Base-by-base conservation (phyloP, 2,329 filamentous ascomycete genomes). In the Fusarium tupiense region DNA sequence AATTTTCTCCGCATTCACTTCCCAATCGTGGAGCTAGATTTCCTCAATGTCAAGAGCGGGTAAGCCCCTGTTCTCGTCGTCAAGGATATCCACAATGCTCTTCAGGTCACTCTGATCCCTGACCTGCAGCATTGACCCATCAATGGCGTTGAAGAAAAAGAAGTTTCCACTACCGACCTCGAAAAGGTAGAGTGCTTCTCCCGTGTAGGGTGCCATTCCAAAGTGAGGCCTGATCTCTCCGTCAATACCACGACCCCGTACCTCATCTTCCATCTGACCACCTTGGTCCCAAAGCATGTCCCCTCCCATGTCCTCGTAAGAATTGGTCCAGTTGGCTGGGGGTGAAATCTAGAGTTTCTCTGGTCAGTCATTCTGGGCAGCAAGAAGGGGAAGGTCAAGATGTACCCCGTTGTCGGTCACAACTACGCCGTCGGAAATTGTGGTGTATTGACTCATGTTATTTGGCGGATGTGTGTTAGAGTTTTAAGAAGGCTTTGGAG, bases 401-500 rank as follows among this genome's bases (percentile, higher is more conserved):
- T 24, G 12, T 52, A 52, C 49, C 12, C 49, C 49, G 2, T 52
- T 52, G n/a, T 52, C 31, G n/a, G 49, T 35, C 8, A 52, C n/a
- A 0, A 52, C 8, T 24, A 35, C 31, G 17, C 49, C 49, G 3
- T 52, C n/a, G 0, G 49, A 35, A 20, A 52, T 8, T 35, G 49
- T 52, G n/a, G n/a, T 52, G 12, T 52, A 52, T 24, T 52, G 17
- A 8, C n/a, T 52, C 49, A 52, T 52, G 1, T 6, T 16, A 6
- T 33, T 6, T 1, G 5, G n/a, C 4, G 8, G n/a, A 4, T 6
- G 17, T 20, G 17, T 52, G 12, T 8, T 5, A 33, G 6, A 26
- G 22, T 8, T 5, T 0, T 13, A 3, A 9, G 16, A n/a, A 5
- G 9, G 14, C 3, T 0, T 0, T 3, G 29, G 11, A 14, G 22